These are phyloP conservation scores for Hemisphaericaspora nanyangensis DNA, from an alignment of 805 yeast genomes.

Conservation along the genomic window DNA sequence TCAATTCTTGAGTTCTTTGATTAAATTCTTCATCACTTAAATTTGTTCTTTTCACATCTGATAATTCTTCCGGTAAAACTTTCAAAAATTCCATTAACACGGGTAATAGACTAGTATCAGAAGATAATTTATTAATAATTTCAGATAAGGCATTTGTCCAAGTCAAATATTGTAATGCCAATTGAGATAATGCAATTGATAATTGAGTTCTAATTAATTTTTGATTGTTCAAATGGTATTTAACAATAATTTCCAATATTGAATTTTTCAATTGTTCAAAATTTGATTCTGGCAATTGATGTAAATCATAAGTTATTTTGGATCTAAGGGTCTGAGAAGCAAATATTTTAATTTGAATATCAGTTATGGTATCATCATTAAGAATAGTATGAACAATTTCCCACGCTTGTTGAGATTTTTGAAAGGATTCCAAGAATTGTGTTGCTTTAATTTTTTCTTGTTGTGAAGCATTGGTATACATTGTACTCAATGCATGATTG, in stretches of 20 bases:
- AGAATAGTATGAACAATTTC: slow-evolving; percentile 56
- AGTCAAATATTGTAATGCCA: slow-evolving; percentile 68
- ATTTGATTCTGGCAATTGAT: slow-evolving; percentile 65
- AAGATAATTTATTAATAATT: slow-evolving; percentile 48
- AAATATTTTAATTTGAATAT: slow-evolving; percentile 67
- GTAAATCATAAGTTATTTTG: slow-evolving; percentile 78
- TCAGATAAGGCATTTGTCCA: slow-evolving; percentile 77
- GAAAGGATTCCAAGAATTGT: slow-evolving; percentile 70
- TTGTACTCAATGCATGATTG: slow-evolving; percentile 43
- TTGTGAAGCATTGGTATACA: slow-evolving; percentile 41
- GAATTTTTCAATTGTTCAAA: slow-evolving; percentile 63
- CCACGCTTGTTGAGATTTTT: slow-evolving; percentile 85
- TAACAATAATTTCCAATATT: slow-evolving; percentile 52
- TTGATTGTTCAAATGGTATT: slow-evolving; percentile 34
- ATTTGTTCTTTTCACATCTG: slow-evolving; percentile 72
- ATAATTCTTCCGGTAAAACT: slow-evolving; percentile 87
- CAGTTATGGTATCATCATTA: slow-evolving; percentile 20
- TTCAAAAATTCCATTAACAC: slow-evolving; percentile 71
- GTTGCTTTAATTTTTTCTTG: slow-evolving; percentile 50
- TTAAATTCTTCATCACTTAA: slow-evolving; percentile 79
- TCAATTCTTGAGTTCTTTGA: slow-evolving; percentile 56
- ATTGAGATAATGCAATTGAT: slow-evolving; percentile 74
- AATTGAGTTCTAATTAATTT: slow-evolving; percentile 78
- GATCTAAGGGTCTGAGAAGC: slow-evolving; percentile 89
- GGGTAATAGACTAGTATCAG: slow-evolving; percentile 32